Percentiles rank a stretch among this genome's conserved stretches.
These are phyloP conservation scores for Gossypium stocksii DNA, from an alignment of 345 rosid genomes.

Conservation along the genomic window DNA sequence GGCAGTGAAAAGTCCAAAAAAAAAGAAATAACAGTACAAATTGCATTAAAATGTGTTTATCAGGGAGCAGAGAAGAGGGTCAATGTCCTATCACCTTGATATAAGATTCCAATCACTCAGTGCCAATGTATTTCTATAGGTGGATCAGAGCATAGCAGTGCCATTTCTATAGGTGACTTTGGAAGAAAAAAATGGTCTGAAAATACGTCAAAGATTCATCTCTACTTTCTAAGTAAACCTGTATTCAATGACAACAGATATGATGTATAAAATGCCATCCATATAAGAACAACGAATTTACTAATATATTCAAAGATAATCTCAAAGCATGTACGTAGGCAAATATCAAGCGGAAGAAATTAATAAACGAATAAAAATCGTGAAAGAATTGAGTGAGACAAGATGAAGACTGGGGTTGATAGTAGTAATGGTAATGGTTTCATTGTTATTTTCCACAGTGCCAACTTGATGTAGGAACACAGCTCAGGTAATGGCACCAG, in stretches of 20 bases:
- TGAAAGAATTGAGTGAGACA: neutral
- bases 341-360: conserved; percentile 17
- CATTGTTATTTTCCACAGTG: conserved; percentile 45
- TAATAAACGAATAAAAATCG: conserved; percentile 21
- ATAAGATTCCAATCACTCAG: neutral
- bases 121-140: neutral
- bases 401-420: neutral
- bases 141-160: neutral
- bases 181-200: no score
- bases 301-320: neutral
- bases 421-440: neutral
- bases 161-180: no score
- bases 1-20: neutral
- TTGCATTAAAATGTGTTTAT: neutral
- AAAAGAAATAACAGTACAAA: neutral
- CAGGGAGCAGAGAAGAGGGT: neutral
- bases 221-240: neutral
- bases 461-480: conserved; percentile 87
- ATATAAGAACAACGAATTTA: neutral
- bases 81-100: neutral
- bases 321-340: conserved; percentile 13
- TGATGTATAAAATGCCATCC: neutral
- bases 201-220: no score
- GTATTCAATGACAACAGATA: neutral
- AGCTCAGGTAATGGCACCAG: conserved; percentile 95